Evolutionary conservation across 2,329 filamentous ascomycete species (phyloP).

Genomic region (Cladosporium sp.): DNA sequence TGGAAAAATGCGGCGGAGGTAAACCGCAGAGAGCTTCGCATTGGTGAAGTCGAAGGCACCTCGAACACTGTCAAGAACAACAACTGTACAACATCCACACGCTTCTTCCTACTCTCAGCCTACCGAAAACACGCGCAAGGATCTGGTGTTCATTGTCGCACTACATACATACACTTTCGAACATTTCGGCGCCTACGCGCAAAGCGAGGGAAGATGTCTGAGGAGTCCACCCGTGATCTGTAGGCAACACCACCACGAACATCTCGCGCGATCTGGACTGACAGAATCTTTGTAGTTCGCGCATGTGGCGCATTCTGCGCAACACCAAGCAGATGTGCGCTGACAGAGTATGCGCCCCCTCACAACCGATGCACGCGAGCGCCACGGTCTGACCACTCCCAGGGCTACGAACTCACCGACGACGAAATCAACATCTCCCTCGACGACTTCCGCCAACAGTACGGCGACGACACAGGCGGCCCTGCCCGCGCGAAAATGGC

Average conservation of each 20-base stretch:
- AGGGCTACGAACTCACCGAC: conserved; percentile 91
- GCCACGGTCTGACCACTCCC: conserved; percentile 13
- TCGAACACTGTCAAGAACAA: conserved; percentile 8
- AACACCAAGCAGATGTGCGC: conserved; percentile 93
- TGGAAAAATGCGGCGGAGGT: too few species aligned
- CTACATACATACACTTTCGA: background rate
- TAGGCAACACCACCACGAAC: background rate
- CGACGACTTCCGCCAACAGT: conserved; percentile 70
- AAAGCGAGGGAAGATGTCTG: conserved; percentile 6
- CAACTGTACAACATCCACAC: background rate
- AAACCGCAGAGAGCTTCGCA: background rate
- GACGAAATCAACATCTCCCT: conserved; percentile 83
- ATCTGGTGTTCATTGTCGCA: too few species aligned
- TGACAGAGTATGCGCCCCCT: conserved; percentile 42
- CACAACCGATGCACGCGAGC: conserved; percentile 16
- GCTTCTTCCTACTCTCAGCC: background rate
- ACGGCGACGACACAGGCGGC: conserved; percentile 64
- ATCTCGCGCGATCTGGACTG: conserved; percentile 1
- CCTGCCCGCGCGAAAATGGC: conserved; percentile 77
- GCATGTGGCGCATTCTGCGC: conserved; percentile 89
- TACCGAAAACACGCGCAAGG: background rate
- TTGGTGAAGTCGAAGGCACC: conserved; percentile 5
- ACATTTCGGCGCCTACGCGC: background rate
- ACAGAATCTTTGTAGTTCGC: conserved; percentile 35
- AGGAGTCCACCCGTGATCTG: conserved; percentile 11